Evolutionary conservation across 495 filamentous ascomycete species (phyloP), one percentile per base, ranked within the genome.

Genomic region (Cercophora samala): DNA sequence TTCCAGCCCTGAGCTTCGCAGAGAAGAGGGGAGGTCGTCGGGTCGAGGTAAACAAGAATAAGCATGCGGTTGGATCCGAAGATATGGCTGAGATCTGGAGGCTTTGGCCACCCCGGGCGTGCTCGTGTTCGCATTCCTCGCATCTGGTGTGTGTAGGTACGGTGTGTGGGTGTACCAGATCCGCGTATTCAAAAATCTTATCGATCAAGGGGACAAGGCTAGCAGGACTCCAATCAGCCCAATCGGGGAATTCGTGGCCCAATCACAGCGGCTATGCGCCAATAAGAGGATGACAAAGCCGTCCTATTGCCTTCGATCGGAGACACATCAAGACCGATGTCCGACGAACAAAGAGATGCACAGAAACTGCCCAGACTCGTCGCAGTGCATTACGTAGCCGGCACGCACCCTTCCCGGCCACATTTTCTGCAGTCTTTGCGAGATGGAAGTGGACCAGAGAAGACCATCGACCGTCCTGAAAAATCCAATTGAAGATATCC

Each of bases 231-330:
- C 17, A 60, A 46, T 46, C 37, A 17, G 58, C 23, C 58, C 24
- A 60, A 46, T 46, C 37, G 37, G 58, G 17, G 24, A 60, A 23
- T 60, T 60, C 5, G 17, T 60, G 54, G 24, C 6, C 58, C 58
- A 60, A 60, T 60, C 17, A 25, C 11, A 29, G 23, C 23, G 17
- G 21, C 22, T 26, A 26, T 60, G 17, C 22, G 11, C 58, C 5
- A 18, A 25, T 60, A 9, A 58, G 54, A 22, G 19, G 54, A 19
- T 62, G 15, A 37, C 32, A 62, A 46, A 46, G 11, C 60, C 32
- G 18, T 19, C 26, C 25, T 19, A 23, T n/a, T n/a, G 18, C 17
- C 25, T 19, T n/a, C n/a, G n/a, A 62, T 51, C 60, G 60, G 60
- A 18, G 18, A 37, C 25, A 46, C 32, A 42, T n/a, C 60, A 25